A percentile compares a stretch with the other conserved stretches of the same genome.
phyloP scores from a whole-genome alignment of 495 filamentous ascomycete species.

The Thermochaetoides thermophila region DNA sequence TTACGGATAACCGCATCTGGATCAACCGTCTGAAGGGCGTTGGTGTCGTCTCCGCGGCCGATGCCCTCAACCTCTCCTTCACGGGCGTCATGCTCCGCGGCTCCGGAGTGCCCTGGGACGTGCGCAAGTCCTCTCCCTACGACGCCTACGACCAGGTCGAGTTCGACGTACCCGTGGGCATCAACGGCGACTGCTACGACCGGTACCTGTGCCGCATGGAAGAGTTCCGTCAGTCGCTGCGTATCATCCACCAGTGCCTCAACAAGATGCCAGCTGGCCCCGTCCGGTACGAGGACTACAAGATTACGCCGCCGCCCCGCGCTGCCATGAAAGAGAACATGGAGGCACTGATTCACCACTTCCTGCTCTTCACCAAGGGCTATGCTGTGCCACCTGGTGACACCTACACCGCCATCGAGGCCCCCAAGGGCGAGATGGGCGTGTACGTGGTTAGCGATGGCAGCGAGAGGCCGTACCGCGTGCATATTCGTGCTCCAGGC shows the following conservation, averaged over 20 bases:
- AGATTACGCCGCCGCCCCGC: constrained; percentile 89
- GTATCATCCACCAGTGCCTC: constrained; percentile 96
- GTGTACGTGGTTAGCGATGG: constrained; percentile 96
- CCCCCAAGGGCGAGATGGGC: constrained; percentile 98
- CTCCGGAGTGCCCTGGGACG: constrained; percentile 93
- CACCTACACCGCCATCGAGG: constrained; percentile 95
- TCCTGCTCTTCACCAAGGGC: constrained; percentile 95
- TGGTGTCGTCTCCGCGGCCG: constrained; percentile 79
- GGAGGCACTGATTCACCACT: constrained; percentile 99
- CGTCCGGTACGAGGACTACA: constrained; percentile 94
- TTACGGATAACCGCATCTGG: constrained; percentile 99
- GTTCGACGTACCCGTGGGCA: constrained; percentile 92
- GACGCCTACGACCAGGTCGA: constrained; percentile 97
- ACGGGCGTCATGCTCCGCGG: constrained; percentile 96
- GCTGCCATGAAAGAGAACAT: constrained; percentile 99
- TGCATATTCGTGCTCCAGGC: constrained; percentile 92
- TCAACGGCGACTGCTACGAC: constrained; percentile 98
- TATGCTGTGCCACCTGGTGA: constrained; percentile 96
- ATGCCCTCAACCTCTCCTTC: constrained; percentile 91
- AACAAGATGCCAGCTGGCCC: constrained; percentile 98
- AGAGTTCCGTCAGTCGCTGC: constrained; percentile 92
- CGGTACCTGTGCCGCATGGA: constrained; percentile 99
- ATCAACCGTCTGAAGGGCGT: constrained; percentile 80
- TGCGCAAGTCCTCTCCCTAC: constrained; percentile 89
- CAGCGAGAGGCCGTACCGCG: constrained; percentile 88